phyloP scores from a whole-genome alignment of 208 protist genomes.

The Dictyostelium gargantuum region DNA sequence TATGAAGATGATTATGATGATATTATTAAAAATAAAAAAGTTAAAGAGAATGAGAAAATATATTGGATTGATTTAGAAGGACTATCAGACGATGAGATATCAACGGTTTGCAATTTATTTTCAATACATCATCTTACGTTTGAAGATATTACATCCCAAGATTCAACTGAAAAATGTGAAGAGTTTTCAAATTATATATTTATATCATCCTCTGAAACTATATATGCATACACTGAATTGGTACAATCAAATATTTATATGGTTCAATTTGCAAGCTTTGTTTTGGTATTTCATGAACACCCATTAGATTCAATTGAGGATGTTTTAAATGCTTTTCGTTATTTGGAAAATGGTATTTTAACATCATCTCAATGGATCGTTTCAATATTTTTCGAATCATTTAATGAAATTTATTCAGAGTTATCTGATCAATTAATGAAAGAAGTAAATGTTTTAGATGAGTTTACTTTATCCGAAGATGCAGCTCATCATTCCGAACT shows the following conservation, averaged over 20 bases:
- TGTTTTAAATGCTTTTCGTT: background rate
- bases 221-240: background rate
- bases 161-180: conserved; percentile 46
- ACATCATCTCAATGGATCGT: background rate
- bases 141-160: background rate
- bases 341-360: background rate
- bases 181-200: conserved; percentile 47
- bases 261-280: background rate
- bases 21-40: background rate
- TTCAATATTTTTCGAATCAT: conserved; percentile 8
- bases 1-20: background rate
- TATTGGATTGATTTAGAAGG: conserved; percentile 46
- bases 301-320: conserved; percentile 6
- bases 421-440: background rate
- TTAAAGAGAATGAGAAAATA: background rate
- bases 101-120: background rate
- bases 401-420: conserved; percentile 21
- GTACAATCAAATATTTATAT: background rate
- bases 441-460: conserved; percentile 29
- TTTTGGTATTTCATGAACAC: conserved; percentile 2
- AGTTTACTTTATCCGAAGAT: background rate
- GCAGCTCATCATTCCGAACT: background rate
- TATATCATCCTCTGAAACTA: background rate
- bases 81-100: conserved; percentile 8
- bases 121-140: conserved; percentile 12